Evolutionary conservation across 306 rosid species (phyloP).

Genomic region (Mucuna pruriens): DNA sequence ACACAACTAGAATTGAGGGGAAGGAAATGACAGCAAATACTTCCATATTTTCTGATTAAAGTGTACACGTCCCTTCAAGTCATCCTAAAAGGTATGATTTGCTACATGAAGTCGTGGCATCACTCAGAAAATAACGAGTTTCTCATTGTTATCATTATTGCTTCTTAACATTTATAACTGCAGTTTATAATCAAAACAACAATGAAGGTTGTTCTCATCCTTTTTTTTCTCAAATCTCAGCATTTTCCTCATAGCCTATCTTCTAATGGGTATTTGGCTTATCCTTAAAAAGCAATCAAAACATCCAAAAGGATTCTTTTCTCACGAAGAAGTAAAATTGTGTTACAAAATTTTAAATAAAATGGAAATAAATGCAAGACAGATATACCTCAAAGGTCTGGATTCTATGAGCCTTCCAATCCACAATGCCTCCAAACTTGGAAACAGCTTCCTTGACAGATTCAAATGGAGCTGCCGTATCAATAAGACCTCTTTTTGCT

Average conservation of each 20-base stretch:
- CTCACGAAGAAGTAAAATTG: not conserved
- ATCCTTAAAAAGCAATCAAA: not conserved
- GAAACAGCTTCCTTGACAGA: constrained; percentile 98
- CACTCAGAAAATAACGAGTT: not conserved
- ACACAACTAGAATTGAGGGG: not conserved
- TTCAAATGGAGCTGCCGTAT: constrained; percentile 93
- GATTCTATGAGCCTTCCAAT: constrained; percentile 95
- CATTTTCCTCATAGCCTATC: constrained; percentile 3
- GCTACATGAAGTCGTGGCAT: not conserved
- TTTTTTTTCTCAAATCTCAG: not conserved
- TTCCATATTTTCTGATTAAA: not conserved
- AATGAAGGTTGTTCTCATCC: not conserved
- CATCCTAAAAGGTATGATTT: not conserved
- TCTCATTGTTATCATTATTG: not conserved
- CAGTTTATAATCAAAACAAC: not conserved
- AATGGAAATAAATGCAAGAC: not conserved
- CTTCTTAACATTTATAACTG: not conserved
- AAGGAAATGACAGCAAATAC: not conserved
- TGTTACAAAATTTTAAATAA: not conserved
- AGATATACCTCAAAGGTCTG: constrained; percentile 82
- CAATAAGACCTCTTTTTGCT: constrained; percentile 66
- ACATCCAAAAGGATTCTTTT: not conserved
- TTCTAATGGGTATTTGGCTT: not conserved
- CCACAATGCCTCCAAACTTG: constrained; percentile 94
- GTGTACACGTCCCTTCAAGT: constrained; percentile 6